Evolutionary conservation across 805 yeast genomes (phyloP).

Genomic region (Tetrapisispora taiwanensis): DNA sequence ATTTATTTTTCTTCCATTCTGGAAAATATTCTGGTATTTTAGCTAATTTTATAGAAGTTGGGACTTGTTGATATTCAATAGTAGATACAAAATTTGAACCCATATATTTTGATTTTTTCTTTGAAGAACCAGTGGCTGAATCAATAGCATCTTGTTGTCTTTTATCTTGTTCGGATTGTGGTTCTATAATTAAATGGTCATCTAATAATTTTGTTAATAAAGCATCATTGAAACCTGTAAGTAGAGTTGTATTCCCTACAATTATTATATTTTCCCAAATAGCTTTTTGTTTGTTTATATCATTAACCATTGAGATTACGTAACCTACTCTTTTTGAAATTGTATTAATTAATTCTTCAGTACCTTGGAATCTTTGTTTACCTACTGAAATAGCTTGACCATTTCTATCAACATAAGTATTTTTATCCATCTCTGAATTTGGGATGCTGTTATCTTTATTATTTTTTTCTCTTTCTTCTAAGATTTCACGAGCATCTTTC

Average conservation of each 20-base stretch:
- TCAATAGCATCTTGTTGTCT: slow-evolving; percentile 26
- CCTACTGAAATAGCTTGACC: slow-evolving; percentile 64
- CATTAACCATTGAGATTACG: slow-evolving; percentile 49
- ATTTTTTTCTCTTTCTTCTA: slow-evolving; percentile 51
- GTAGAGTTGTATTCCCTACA: slow-evolving; percentile 66
- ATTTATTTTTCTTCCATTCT: slow-evolving; percentile 79
- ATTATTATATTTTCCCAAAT: slow-evolving; percentile 76
- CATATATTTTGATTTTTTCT: slow-evolving; percentile 19
- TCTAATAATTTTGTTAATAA: slow-evolving; percentile 47
- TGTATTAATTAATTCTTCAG: slow-evolving; percentile 44
- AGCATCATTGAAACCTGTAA: slow-evolving; percentile 69
- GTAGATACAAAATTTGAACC: slow-evolving; percentile 20
- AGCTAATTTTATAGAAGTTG: slow-evolving; percentile 57
- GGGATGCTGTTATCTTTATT: slow-evolving; percentile 31
- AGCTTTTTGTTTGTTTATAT: slow-evolving; percentile 62
- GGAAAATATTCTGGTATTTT: slow-evolving; percentile 87
- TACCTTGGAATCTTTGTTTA: slow-evolving; percentile 79
- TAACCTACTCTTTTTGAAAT: slow-evolving; percentile 47
- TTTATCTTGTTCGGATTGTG: slow-evolving; percentile 18
- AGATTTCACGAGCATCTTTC: slow-evolving; percentile 52
- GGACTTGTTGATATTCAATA: slow-evolving; percentile 52
- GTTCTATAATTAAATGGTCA: slow-evolving; percentile 40
- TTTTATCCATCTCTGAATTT: slow-evolving; percentile 66
- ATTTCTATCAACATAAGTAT: slow-evolving; percentile 51
- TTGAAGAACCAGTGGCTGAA: slow-evolving; percentile 25